Conservation (phyloP, 495 filamentous ascomycete species). For the Aspergillus coremiiformis region DNA sequence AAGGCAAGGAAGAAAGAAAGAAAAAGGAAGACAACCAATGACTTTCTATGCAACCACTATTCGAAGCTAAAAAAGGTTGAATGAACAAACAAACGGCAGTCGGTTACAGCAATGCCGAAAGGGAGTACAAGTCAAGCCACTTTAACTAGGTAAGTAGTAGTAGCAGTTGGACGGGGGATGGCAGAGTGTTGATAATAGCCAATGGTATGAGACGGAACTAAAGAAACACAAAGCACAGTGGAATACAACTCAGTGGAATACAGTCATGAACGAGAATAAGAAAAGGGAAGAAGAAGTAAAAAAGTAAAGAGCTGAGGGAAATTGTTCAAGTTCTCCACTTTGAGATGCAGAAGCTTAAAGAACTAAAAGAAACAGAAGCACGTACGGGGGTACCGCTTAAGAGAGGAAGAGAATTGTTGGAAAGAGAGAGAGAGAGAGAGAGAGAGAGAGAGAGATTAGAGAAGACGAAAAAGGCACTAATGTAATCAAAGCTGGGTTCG, state of each 20-base stretch:
- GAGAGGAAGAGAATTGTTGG: not conserved
- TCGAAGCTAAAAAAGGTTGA: not conserved
- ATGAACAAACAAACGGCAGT: constrained; percentile 11
- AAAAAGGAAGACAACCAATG: constrained; percentile 1
- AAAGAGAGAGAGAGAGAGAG: not conserved
- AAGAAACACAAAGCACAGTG: too few species aligned
- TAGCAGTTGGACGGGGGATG: constrained; percentile 1
- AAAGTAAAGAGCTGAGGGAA: not conserved
- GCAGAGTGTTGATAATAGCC: constrained; percentile 5
- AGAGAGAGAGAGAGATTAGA: not conserved
- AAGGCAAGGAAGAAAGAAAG: not conserved
- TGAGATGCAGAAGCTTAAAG: too few species aligned
- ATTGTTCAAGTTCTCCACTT: too few species aligned
- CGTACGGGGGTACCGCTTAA: too few species aligned
- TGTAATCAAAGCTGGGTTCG: not conserved
- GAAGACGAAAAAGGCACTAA: not conserved
- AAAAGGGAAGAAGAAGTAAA: not conserved
- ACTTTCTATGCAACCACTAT: constrained; percentile 8
- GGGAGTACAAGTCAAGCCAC: not conserved
- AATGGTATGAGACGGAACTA: not conserved
- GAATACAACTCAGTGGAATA: too few species aligned
- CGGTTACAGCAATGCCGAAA: constrained; percentile 4
- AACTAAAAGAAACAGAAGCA: not conserved
- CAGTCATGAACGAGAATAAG: not conserved
- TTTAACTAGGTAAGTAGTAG: too few species aligned